phyloP scores from a whole-genome alignment of 495 filamentous ascomycete genomes.

The Chaetomium tenue region DNA sequence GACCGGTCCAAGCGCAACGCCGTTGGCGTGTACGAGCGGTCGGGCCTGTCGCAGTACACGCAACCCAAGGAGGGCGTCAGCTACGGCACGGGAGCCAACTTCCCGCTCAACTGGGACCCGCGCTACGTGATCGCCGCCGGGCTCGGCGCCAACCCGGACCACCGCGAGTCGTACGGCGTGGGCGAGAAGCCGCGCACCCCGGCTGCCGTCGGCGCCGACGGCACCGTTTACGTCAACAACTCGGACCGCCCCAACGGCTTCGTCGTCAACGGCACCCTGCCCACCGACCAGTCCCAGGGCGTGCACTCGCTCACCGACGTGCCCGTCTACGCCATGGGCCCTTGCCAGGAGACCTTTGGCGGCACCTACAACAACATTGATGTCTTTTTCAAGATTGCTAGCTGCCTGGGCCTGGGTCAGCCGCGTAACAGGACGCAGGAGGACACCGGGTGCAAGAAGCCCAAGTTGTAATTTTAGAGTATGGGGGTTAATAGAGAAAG shows the following conservation, averaged over 20 bases:
- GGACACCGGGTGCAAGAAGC: constrained; percentile 3
- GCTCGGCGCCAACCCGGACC: constrained; percentile 62
- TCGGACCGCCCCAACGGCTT: constrained; percentile 63
- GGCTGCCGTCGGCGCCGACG: constrained; percentile 45
- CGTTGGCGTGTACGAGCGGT: constrained; percentile 63
- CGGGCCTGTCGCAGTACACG: constrained; percentile 69
- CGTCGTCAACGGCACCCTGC: constrained; percentile 66
- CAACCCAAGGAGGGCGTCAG: constrained; percentile 38
- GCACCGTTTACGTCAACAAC: constrained; percentile 58
- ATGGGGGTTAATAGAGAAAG: not conserved
- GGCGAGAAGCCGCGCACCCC: constrained; percentile 57
- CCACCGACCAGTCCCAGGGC: constrained; percentile 54
- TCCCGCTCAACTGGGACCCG: constrained; percentile 73
- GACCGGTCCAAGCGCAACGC: constrained; percentile 65
- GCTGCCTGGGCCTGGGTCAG: constrained; percentile 60
- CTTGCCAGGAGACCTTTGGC: constrained; percentile 68
- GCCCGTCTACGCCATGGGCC: constrained; percentile 68
- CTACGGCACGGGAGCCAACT: constrained; percentile 64
- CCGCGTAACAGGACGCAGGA: constrained; percentile 28
- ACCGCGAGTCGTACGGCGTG: constrained; percentile 64
- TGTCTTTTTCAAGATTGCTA: constrained; percentile 69
- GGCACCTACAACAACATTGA: constrained; percentile 68
- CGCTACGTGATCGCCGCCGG: constrained; percentile 70
- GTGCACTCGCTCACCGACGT: constrained; percentile 76
- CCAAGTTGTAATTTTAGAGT: not conserved